phyloP scores from a whole-genome alignment of 768 basidiomycete genomes.

The Paxillus rubicundulus region DNA sequence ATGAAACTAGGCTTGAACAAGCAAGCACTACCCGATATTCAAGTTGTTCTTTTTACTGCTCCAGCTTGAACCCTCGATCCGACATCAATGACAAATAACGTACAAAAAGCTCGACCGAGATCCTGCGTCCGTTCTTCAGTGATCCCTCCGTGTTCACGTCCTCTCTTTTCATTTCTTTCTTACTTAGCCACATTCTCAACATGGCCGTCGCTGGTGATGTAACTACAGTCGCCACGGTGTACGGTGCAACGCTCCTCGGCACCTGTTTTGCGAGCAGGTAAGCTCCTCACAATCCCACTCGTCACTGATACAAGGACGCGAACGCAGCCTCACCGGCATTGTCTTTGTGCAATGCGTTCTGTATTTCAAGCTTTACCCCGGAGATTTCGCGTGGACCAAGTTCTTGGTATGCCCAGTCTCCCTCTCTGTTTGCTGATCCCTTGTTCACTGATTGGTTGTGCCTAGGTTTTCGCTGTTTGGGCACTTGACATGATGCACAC shows the following conservation, averaged over 20 bases:
- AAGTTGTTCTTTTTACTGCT: constrained; percentile 11
- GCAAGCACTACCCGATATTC: background rate
- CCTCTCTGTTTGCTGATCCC: background rate
- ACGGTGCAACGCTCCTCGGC: constrained; percentile 31
- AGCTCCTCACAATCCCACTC: background rate
- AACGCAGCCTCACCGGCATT: constrained; percentile 27
- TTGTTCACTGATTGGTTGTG: background rate
- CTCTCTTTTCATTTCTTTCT: constrained; percentile 23
- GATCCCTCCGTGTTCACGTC: constrained; percentile 28
- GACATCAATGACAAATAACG: constrained; percentile 34
- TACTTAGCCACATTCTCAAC: background rate
- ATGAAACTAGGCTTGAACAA: background rate
- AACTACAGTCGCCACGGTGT: constrained; percentile 27
- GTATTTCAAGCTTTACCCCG: constrained; percentile 32
- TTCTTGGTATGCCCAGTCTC: constrained; percentile 18
- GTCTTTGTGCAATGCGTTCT: constrained; percentile 31
- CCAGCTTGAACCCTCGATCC: constrained; percentile 20
- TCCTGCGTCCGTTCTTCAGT: constrained; percentile 8
- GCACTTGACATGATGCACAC: constrained; percentile 29
- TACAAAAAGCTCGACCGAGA: constrained; percentile 25
- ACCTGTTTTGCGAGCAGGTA: constrained; percentile 31
- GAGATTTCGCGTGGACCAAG: constrained; percentile 26
- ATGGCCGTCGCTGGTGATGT: constrained; percentile 30
- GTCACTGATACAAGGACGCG: constrained; percentile 6
- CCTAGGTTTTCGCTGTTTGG: constrained; percentile 30